Evolutionary conservation across 495 filamentous ascomycete species (phyloP), one percentile per base, ranked within the genome.

Genomic region (Penicillium tannophilum): DNA sequence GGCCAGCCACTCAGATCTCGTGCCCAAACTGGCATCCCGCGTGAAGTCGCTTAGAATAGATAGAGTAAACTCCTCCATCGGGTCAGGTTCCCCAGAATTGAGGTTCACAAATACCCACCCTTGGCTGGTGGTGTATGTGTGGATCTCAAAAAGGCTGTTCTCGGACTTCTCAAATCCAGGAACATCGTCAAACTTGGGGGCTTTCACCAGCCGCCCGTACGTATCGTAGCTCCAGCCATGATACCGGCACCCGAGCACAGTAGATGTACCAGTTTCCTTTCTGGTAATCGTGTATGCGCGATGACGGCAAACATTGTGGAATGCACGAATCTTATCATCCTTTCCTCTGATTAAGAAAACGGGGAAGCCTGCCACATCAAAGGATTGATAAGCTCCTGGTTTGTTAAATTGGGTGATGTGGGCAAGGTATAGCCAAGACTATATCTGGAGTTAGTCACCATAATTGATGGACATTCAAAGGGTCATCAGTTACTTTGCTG

Each of bases 201-300:
- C 84, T 65, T 86, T 85, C 46, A 83, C 77, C 41, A 87, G 67
- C 35, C 79, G 75, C 17, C 85, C 84, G 43, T 66, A 75, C 6
- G 78, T 75, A 54, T 82, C 79, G 58, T 86, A 87, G 39, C 78
- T 81, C 84, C 85, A 88, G 24, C 85, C 84, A 66, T 88, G 85
- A 60, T 86, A 88, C 44, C 79, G 74, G 66, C 84, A 88, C 2
- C 76, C 69, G 12, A 87, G 73, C 8, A 86, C 76, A 9, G 72
- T 75, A 17, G 80, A 76, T 30, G 69, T 74, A 3, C 84, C 84
- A 4, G 65, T 64, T 35, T 82, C 74, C 35, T 78, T 80, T n/a
- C 70, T 72, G 16, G 81, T 78, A 30, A 86, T 74, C 1, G 81
- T 79, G 64, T 81, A 85, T 36, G 84, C 82, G 23, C 82, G 74